These are phyloP conservation scores for Omphalea diandra DNA, from an alignment of 441 rosid genomes.

Conservation along the genomic window DNA sequence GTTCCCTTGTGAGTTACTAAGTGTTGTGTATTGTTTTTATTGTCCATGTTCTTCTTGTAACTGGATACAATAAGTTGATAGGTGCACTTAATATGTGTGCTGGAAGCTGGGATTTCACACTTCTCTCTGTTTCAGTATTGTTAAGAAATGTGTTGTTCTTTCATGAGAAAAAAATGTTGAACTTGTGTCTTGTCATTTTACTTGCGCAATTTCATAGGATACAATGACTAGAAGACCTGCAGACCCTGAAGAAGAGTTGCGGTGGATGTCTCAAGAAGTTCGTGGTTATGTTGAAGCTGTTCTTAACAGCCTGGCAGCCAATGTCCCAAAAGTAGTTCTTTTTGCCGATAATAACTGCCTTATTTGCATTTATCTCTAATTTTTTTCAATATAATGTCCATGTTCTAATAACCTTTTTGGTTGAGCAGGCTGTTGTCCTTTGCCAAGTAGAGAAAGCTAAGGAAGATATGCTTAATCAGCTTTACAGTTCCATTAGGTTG, in stretches of 20 bases:
- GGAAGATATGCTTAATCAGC: conserved; percentile 98
- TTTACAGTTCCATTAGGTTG: conserved; percentile 93
- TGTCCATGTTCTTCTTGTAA: not conserved
- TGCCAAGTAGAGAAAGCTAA: conserved; percentile 99
- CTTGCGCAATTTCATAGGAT: conserved; percentile 61
- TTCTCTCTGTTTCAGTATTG: no score
- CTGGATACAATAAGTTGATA: not conserved
- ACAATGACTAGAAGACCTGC: conserved; percentile 90
- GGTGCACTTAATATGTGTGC: not conserved
- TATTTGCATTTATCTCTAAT: not conserved
- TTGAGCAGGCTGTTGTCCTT: conserved; percentile 93
- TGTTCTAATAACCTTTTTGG: conserved; percentile 24
- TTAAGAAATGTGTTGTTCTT: no score
- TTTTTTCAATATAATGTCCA: conserved; percentile 4
- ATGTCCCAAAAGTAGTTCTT: conserved; percentile 85
- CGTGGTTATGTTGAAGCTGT: conserved; percentile 99
- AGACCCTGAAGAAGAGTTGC: conserved; percentile 98
- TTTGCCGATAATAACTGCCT: conserved; percentile 13
- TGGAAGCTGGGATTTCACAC: not conserved
- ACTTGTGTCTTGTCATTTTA: no score
- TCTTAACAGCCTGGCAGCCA: conserved; percentile 99
- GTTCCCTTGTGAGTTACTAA: conserved; percentile 98
- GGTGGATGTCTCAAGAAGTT: conserved; percentile 99
- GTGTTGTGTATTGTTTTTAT: conserved; percentile 13
- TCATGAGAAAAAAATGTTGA: no score